Base-by-base conservation (phyloP, 352 stramenopile genomes). In the Globisporangium ultimum region DNA sequence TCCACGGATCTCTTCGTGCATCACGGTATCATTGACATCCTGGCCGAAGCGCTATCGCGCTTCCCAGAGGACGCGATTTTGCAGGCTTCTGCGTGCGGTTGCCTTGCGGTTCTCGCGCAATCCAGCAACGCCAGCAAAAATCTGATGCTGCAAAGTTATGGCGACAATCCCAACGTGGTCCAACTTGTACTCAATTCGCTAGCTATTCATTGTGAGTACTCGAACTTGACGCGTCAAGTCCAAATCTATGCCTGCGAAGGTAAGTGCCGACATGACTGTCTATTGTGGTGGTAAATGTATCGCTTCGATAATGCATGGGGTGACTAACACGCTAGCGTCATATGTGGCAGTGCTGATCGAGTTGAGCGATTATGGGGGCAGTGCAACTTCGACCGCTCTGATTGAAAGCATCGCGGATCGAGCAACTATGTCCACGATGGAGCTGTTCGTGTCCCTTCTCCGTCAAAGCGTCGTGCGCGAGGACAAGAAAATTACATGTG, bases 241-340 rank as follows among this genome's bases (percentile, higher is more conserved):
- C 81, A 91, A 53, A 88, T 91, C 57, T 91, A 91, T 64, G 75
- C 81, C 34, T 87, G 81, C 63, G 81, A 91, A 85, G 76, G 76
- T 87, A 55, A 36, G 53, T 18, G 18, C 2, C 10, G 12, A 5
- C 21, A 24, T 32, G n/a, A 17, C 10, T 18, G 34, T 48, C 18
- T 48, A 14, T 24, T 24, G 10, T 50, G 18, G 13, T 21, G 28
- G 28, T 10, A 36, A 5, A 36, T 10, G 8, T 5, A 8, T 36
- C 28, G 8, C 4, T 36, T 36, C 18, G 40, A n/a, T 45, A n/a
- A 18, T 18, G 40, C 40, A 13, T 45, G 40, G 40, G 10, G 7
- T 18, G 12, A n/a, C 8, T 18, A n/a, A 18, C 40, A 45, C 40
- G 40, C 12, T n/a, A 41, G 2, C 32, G 41, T 18, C 20, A 43